Evolutionary conservation across 345 rosid genomes (phyloP).

Genomic region (Microcos paniculata): DNA sequence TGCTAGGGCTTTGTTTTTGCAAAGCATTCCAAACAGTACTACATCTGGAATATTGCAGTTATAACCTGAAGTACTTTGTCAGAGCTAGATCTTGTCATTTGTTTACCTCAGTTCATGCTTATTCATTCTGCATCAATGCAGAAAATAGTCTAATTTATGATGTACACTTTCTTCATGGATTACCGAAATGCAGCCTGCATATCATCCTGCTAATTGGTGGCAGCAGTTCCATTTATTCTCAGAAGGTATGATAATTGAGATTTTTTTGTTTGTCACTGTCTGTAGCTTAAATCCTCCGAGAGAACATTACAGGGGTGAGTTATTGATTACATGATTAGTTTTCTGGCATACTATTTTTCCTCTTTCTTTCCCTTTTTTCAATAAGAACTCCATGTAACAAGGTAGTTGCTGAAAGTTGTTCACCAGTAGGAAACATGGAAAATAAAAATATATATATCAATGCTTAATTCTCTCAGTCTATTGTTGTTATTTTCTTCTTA

Average conservation of each 20-base stretch:
- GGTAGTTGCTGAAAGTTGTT: background rate
- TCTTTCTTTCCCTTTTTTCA: background rate
- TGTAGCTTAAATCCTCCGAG: background rate
- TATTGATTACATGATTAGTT: background rate
- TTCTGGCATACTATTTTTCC: background rate
- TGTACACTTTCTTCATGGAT: conserved; percentile 4
- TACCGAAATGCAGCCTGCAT: background rate
- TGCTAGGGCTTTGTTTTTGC: conserved; percentile 60
- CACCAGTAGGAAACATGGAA: background rate
- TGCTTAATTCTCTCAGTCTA: background rate
- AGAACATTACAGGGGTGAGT: background rate
- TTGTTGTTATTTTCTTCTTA: background rate
- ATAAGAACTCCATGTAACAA: background rate
- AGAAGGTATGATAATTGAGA: background rate
- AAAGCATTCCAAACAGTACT: conserved; percentile 45
- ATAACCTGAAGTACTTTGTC: background rate
- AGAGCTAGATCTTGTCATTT: background rate
- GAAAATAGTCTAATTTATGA: background rate
- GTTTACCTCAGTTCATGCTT: background rate
- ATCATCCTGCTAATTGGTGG: background rate
- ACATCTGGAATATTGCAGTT: conserved; percentile 25
- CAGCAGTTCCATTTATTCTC: background rate
- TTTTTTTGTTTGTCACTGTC: background rate
- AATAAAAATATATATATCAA: background rate
- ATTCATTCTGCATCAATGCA: background rate